Evolutionary conservation across 306 rosid species (phyloP).

Genomic region (Betula pendula): DNA sequence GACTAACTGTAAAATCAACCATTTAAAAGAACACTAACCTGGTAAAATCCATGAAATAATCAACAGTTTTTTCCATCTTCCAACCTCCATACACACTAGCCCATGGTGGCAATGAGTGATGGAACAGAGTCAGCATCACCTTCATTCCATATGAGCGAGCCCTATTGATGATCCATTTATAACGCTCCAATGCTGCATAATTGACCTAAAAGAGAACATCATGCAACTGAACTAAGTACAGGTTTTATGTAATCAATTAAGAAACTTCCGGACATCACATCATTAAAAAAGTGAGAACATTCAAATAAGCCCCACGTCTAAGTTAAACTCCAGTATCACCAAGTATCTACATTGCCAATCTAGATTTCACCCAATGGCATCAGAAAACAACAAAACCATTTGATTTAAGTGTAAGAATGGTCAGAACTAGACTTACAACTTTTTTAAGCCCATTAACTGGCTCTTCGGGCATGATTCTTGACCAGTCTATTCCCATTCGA

Average conservation of each 20-base stretch:
- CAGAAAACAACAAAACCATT: conserved; percentile 15
- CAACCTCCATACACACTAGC: conserved; percentile 98
- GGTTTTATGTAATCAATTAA: conserved; percentile 17
- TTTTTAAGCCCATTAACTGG: conserved; percentile 65
- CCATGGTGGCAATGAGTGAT: conserved; percentile 96
- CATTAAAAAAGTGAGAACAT: conserved; percentile 4
- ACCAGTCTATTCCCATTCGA: conserved; percentile 98
- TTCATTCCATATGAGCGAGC: conserved; percentile 88
- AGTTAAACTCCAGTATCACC: conserved; percentile 12
- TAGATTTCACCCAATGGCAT: conserved; percentile 10
- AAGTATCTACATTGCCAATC: not conserved
- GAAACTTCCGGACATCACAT: conserved; percentile 12
- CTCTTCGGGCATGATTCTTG: conserved; percentile 83
- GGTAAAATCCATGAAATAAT: conserved; percentile 86
- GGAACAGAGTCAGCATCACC: conserved; percentile 96
- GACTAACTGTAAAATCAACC: conserved; percentile 11
- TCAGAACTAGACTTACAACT: conserved; percentile 52
- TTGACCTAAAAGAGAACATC: conserved; percentile 57
- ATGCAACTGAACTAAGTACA: conserved; percentile 24
- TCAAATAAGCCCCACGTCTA: not conserved
- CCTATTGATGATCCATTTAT: conserved; percentile 88
- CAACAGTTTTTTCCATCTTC: conserved; percentile 94
- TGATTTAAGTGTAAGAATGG: conserved; percentile 16
- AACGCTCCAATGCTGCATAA: conserved; percentile 93
- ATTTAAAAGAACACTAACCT: conserved; percentile 49